These are phyloP conservation scores for Avena sativa DNA, from an alignment of 176 grass and related monocot species.

Conservation along the genomic window DNA sequence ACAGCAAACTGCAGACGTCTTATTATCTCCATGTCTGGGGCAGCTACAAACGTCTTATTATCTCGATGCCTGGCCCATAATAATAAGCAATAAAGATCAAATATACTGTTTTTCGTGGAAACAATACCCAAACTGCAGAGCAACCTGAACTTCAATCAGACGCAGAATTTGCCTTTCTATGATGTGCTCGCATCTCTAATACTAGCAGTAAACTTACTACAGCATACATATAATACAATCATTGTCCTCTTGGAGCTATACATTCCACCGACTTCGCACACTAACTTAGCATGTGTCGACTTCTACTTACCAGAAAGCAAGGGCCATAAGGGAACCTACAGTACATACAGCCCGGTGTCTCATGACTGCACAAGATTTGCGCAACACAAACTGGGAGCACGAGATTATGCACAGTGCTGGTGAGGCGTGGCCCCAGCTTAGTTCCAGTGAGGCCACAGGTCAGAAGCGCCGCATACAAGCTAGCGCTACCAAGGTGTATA, in stretches of 20 bases:
- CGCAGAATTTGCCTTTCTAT: not conserved
- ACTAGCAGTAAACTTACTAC: not conserved
- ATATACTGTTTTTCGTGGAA: not conserved
- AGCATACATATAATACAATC: constrained; percentile 15
- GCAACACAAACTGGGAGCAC: constrained; percentile 27
- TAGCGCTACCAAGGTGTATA: not conserved
- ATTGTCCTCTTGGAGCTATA: not conserved
- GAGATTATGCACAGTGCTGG: constrained; percentile 17
- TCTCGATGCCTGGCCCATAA: not conserved
- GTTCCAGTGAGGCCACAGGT: constrained; percentile 17
- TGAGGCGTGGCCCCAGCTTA: constrained; percentile 35
- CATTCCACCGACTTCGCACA: not conserved
- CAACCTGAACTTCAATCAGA: not conserved
- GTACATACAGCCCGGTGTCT: not conserved
- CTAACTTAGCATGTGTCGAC: constrained; percentile 8
- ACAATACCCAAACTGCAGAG: not conserved
- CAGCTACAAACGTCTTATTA: not conserved
- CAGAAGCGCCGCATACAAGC: constrained; percentile 15
- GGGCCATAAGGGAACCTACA: not conserved
- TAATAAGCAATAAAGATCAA: not conserved
- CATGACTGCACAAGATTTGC: not conserved
- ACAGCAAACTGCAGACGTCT: not conserved
- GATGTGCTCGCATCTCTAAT: not conserved
- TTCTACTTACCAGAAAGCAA: constrained; percentile 4
- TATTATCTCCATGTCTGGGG: not conserved